A percentile compares a stretch with the other conserved stretches of the same genome.
phyloP scores from a whole-genome alignment of 495 filamentous ascomycete species.

The Cladorrhinum samala region DNA sequence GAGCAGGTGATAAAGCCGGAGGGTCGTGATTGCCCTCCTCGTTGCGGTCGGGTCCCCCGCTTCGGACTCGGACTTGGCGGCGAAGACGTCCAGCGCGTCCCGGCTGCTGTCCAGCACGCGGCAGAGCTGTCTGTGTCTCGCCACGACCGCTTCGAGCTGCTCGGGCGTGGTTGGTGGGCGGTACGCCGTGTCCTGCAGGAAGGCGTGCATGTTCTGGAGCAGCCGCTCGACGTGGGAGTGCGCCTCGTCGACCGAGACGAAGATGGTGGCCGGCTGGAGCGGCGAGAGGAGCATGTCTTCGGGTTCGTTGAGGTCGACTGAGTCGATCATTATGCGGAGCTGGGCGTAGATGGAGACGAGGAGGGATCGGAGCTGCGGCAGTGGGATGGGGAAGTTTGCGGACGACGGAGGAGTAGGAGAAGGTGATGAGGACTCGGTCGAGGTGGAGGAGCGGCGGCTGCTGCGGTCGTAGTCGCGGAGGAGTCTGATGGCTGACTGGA shows the following conservation, averaged over 20 bases:
- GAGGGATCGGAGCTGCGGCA: slow-evolving; percentile 7
- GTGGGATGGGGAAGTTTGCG: slow-evolving; percentile 10
- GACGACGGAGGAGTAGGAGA: too few relatives aligned
- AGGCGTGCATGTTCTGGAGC: slow-evolving; percentile 14
- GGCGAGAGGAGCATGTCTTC: slow-evolving; percentile 4
- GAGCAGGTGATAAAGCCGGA: slow-evolving; percentile 8
- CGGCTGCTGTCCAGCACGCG: slow-evolving; percentile 8
- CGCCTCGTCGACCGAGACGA: slow-evolving; percentile 10
- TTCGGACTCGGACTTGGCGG: too few relatives aligned
- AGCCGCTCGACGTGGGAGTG: slow-evolving; percentile 13
- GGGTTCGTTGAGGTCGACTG: not conserved
- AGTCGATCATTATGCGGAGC: slow-evolving; percentile 14
- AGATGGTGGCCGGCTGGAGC: slow-evolving; percentile 10
- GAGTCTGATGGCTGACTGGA: slow-evolving; percentile 14
- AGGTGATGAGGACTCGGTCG: too few relatives aligned
- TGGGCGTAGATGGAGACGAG: slow-evolving; percentile 13
- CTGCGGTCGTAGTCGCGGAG: slow-evolving; percentile 10
- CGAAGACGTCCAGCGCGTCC: slow-evolving; percentile 12
- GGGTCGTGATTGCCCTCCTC: not conserved
- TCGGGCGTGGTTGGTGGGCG: not conserved
- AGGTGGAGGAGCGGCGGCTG: not conserved
- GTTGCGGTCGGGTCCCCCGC: not conserved
- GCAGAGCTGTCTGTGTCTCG: slow-evolving; percentile 9
- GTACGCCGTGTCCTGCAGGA: not conserved
- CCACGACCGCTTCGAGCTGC: not conserved